Conservation (phyloP, 768 basidiomycete genomes). For the Strobilomyces dryophilus region DNA sequence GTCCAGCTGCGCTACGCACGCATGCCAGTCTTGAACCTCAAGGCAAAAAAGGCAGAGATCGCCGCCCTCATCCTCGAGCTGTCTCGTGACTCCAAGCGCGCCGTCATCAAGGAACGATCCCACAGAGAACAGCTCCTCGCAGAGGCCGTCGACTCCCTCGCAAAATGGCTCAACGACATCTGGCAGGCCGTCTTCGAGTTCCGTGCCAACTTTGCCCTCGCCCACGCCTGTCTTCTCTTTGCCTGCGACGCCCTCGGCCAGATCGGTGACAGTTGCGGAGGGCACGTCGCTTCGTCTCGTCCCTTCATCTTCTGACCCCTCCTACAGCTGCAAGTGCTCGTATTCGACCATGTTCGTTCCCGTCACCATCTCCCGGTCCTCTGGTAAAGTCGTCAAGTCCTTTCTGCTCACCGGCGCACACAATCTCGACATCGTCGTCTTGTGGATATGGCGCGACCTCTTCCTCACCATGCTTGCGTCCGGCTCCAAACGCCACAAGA, state of each 20-base stretch:
- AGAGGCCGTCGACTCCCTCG: slow-evolving; percentile 53
- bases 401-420: slow-evolving; percentile 48
- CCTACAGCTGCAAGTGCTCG: slow-evolving; percentile 51
- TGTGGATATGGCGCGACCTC: slow-evolving; percentile 72
- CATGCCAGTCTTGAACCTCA: slow-evolving; percentile 50
- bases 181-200: slow-evolving; percentile 63
- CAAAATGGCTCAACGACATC: slow-evolving; percentile 58
- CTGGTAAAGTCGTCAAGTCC: slow-evolving; percentile 42
- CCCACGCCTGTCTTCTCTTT: slow-evolving; percentile 55
- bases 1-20: slow-evolving; percentile 35
- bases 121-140: slow-evolving; percentile 50
- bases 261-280: slow-evolving; percentile 38
- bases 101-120: slow-evolving; percentile 50
- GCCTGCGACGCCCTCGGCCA: slow-evolving; percentile 43
- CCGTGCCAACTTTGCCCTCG: slow-evolving; percentile 44
- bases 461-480: slow-evolving; percentile 52
- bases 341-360: slow-evolving; percentile 45
- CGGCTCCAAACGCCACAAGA: slow-evolving; percentile 26
- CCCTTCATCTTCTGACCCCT: slow-evolving; percentile 5
- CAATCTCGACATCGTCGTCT: slow-evolving; percentile 40
- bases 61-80: slow-evolving; percentile 49
- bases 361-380: slow-evolving; percentile 40
- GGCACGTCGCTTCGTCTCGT: slow-evolving; percentile 27
- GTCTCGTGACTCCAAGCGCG: slow-evolving; percentile 47
- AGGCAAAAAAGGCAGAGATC: slow-evolving; percentile 53